Conservation (phyloP, 1,284 basidiomycete species). For the Irpex sp. region DNA sequence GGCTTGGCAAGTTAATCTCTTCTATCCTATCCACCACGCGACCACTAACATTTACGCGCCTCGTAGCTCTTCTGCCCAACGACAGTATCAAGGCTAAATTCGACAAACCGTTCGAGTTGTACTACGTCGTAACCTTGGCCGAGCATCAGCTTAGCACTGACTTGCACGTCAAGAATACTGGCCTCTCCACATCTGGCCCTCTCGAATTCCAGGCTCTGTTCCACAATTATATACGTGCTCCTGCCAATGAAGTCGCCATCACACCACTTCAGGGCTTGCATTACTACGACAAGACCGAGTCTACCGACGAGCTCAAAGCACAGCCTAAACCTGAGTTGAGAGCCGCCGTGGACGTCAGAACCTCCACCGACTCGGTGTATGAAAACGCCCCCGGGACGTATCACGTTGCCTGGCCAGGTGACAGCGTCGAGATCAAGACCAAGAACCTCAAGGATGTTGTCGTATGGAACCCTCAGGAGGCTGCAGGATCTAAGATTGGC, state of each 20-base stretch:
- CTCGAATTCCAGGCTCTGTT: constrained; percentile 86
- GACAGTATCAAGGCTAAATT: constrained; percentile 56
- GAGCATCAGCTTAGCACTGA: constrained; percentile 75
- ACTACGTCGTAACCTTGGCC: constrained; percentile 76
- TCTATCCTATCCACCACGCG: not conserved
- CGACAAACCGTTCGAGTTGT: constrained; percentile 61
- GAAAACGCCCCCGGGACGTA: constrained; percentile 58
- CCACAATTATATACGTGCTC: constrained; percentile 82
- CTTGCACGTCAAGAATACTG: constrained; percentile 74
- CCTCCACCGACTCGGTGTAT: constrained; percentile 73
- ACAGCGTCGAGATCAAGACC: constrained; percentile 55
- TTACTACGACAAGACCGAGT: constrained; percentile 79
- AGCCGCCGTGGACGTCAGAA: constrained; percentile 56
- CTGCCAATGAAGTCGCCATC: constrained; percentile 53
- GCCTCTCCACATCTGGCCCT: constrained; percentile 36
- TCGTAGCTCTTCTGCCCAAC: constrained; percentile 58
- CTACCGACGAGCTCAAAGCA: constrained; percentile 44
- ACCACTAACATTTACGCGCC: not conserved
- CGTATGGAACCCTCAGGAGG: constrained; percentile 82
- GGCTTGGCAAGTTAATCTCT: constrained; percentile 55
- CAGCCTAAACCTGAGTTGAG: constrained; percentile 60
- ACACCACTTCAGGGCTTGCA: constrained; percentile 54
- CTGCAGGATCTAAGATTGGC: constrained; percentile 64
- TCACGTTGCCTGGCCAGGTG: constrained; percentile 55
- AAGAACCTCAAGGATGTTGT: constrained; percentile 73